Percentiles rank a stretch among this genome's conserved stretches.
Evolutionary conservation across 1,284 basidiomycete genomes (phyloP).

Genomic region (Cutaneotrichosporon cavernicola): DNA sequence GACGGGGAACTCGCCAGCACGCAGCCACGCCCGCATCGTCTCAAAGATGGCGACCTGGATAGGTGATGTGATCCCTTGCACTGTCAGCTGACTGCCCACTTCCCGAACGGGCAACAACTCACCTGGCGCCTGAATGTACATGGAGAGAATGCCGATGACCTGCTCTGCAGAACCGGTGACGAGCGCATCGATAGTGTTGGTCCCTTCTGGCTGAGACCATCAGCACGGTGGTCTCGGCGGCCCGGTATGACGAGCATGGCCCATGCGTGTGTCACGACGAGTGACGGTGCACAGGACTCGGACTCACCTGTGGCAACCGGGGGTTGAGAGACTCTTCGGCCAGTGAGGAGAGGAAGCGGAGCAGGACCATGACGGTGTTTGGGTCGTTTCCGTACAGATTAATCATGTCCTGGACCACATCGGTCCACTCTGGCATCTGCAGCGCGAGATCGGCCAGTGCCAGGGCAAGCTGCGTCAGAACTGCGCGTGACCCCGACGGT

Average conservation of each 20-base stretch:
- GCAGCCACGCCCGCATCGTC: slow-evolving; percentile 83
- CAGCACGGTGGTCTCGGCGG: background rate
- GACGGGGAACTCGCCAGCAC: slow-evolving; percentile 77
- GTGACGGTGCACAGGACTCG: background rate
- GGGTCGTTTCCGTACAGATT: slow-evolving; percentile 82
- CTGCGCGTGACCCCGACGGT: slow-evolving; percentile 72
- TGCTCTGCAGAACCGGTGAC: slow-evolving; percentile 71
- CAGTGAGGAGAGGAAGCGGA: slow-evolving; percentile 87
- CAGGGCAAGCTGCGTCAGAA: slow-evolving; percentile 86
- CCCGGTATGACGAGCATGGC: background rate
- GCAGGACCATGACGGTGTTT: slow-evolving; percentile 72
- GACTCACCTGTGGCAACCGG: slow-evolving; percentile 80
- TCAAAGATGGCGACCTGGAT: slow-evolving; percentile 87
- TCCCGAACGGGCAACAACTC: slow-evolving; percentile 50
- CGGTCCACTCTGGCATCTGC: slow-evolving; percentile 83
- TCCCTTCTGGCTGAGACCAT: slow-evolving; percentile 26
- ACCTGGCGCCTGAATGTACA: slow-evolving; percentile 91
- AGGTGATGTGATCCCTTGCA: slow-evolving; percentile 70
- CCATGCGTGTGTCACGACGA: background rate
- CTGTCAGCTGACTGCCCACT: background rate
- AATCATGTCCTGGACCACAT: slow-evolving; percentile 78
- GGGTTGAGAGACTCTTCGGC: slow-evolving; percentile 88
- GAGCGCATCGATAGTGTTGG: slow-evolving; percentile 52
- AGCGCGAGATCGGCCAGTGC: slow-evolving; percentile 87
- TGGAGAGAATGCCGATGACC: slow-evolving; percentile 73